A percentile compares a stretch with the other conserved stretches of the same genome.
Evolutionary conservation across 2,329 filamentous ascomycete species (phyloP).

Genomic region (Lachnellula willkommii): DNA sequence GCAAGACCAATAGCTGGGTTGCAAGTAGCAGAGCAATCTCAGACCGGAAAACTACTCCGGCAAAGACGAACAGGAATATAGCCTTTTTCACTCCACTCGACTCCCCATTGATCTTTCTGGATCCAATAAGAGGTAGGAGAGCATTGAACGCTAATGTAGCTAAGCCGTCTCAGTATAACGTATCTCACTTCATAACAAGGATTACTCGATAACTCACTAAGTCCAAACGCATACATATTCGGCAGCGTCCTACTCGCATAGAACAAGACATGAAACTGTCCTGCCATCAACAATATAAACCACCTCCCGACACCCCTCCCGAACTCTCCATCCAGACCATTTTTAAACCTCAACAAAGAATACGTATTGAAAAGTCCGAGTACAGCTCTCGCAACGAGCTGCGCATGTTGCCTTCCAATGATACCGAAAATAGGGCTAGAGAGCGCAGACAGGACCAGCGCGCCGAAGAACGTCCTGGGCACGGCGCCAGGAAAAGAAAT

Average conservation of each 20-base stretch:
- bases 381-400: conserved; percentile 64
- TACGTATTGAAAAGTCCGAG: conserved; percentile 72
- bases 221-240: conserved; percentile 91
- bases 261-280: conserved; percentile 89
- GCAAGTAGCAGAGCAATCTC: conserved; percentile 79
- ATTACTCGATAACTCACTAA: conserved; percentile 59
- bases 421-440: conserved; percentile 60
- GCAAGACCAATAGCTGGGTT: conserved; percentile 59
- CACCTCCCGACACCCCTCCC: conserved; percentile 66
- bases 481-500: conserved; percentile 86
- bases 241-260: conserved; percentile 89
- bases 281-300: conserved; percentile 72
- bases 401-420: conserved; percentile 50
- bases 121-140: conserved; percentile 40
- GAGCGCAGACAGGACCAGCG: conserved; percentile 69
- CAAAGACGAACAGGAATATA: conserved; percentile 70
- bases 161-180: conserved; percentile 30
- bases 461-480: conserved; percentile 82
- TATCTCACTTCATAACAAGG: background rate
- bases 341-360: conserved; percentile 61
- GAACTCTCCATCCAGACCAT: conserved; percentile 59
- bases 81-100: conserved; percentile 54
- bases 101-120: conserved; percentile 30
- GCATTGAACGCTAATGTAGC: conserved; percentile 57
- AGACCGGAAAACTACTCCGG: conserved; percentile 80